Percentiles rank a stretch among this genome's conserved stretches.
phyloP scores from a whole-genome alignment of 768 basidiomycete genomes.

The Pilatotrama ljubarskyi region DNA sequence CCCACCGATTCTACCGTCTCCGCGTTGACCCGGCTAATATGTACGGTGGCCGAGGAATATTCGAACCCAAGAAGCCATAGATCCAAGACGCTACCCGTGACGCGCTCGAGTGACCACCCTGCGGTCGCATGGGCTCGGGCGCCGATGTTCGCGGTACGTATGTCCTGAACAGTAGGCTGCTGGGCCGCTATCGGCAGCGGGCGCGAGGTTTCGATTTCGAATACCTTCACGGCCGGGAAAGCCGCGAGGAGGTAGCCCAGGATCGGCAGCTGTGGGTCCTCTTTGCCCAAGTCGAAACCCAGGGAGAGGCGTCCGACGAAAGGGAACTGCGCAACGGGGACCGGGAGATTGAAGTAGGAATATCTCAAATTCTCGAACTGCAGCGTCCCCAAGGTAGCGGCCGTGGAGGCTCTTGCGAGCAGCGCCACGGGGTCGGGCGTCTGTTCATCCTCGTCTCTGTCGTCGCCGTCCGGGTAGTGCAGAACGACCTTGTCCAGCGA shows the following conservation, averaged over 20 bases:
- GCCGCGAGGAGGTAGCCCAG: not conserved
- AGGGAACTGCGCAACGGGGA: not conserved
- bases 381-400: not conserved
- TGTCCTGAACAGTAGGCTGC: not conserved
- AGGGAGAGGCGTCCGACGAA: not conserved
- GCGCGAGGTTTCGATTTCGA: not conserved
- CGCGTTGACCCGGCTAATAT: not conserved
- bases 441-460: not conserved
- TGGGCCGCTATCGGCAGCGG: not conserved
- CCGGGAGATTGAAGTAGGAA: not conserved
- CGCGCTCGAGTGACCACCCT: not conserved
- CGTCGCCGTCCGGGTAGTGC: not conserved
- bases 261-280: not conserved
- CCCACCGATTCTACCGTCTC: not conserved
- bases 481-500: not conserved
- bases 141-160: not conserved
- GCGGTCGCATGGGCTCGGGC: not conserved
- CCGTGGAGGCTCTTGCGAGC: not conserved
- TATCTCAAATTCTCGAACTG: slow-evolving; percentile 1
- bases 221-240: not conserved
- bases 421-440: not conserved
- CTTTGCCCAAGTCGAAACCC: not conserved
- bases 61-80: not conserved
- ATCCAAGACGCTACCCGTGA: not conserved
- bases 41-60: not conserved